Conservation (phyloP, 2,329 filamentous ascomycete species). For the Huntiella bhutanensis region DNA sequence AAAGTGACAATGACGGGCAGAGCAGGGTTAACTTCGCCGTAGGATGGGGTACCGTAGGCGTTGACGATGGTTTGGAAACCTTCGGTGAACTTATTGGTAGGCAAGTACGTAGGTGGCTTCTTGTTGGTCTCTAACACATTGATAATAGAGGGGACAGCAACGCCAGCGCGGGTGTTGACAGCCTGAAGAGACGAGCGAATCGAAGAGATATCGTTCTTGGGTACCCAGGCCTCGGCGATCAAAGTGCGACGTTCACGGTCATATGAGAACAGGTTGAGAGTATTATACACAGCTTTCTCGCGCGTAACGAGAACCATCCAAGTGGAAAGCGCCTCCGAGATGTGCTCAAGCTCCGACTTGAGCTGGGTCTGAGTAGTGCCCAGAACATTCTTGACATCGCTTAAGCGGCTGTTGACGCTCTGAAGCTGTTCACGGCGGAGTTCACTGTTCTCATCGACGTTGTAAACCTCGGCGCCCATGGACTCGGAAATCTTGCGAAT, state of each 20-base stretch:
- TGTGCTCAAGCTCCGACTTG: slow-evolving; percentile 81
- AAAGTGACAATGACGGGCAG: slow-evolving; percentile 93
- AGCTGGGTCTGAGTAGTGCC: slow-evolving; percentile 89
- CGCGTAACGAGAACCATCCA: slow-evolving; percentile 98
- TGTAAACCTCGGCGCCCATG: slow-evolving; percentile 86
- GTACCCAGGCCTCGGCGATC: slow-evolving; percentile 95
- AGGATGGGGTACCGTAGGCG: slow-evolving; percentile 92
- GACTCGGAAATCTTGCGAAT: slow-evolving; percentile 98
- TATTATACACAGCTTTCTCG: slow-evolving; percentile 94
- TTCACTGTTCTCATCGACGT: slow-evolving; percentile 93
- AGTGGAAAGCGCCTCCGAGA: slow-evolving; percentile 75
- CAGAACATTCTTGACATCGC: slow-evolving; percentile 80
- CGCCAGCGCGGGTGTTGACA: slow-evolving; percentile 84
- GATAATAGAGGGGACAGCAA: slow-evolving; percentile 96
- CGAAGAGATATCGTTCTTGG: slow-evolving; percentile 69
- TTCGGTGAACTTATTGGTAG: slow-evolving; percentile 96
- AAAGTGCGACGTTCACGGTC: slow-evolving; percentile 88
- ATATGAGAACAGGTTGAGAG: slow-evolving; percentile 90
- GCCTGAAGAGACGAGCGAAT: slow-evolving; percentile 91
- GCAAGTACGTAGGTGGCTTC: slow-evolving; percentile 90
- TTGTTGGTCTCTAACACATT: slow-evolving; percentile 96
- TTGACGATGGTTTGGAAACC: slow-evolving; percentile 98
- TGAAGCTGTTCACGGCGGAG: slow-evolving; percentile 88
- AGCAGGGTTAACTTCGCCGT: slow-evolving; percentile 91
- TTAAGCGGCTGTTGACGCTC: slow-evolving; percentile 84